phyloP scores from a whole-genome alignment of 2,329 filamentous ascomycete genomes.

The Pyricularia pennisetigena region DNA sequence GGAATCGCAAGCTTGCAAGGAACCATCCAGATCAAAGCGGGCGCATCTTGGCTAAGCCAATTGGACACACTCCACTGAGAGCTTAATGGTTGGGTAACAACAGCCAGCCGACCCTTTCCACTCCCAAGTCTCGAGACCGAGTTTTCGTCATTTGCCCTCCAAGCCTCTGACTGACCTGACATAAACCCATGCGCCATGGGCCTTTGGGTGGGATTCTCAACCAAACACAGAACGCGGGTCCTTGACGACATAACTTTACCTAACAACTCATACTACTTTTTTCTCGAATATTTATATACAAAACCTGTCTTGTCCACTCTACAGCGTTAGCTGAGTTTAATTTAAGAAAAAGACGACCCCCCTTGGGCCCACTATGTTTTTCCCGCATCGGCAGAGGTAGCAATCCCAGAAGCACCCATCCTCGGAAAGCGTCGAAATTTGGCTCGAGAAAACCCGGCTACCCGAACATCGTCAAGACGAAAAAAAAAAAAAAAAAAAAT shows the following conservation, averaged over 20 bases:
- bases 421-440: not conserved
- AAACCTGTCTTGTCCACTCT: not conserved
- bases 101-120: not conserved
- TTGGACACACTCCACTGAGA: not conserved
- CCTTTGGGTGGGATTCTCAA: not conserved
- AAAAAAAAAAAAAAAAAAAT: not conserved
- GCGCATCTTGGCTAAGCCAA: not conserved
- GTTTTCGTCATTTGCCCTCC: not conserved
- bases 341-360: not conserved
- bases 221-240: not conserved
- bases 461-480: not conserved
- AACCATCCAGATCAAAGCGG: not conserved
- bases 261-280: not conserved
- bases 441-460: not conserved
- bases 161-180: not conserved
- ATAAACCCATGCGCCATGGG: not conserved
- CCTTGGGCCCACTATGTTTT: conserved; percentile 1
- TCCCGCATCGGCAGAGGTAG: not conserved
- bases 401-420: not conserved
- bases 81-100: not conserved
- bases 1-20: not conserved
- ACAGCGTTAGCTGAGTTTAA: not conserved
- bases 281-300: not conserved
- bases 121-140: not conserved
- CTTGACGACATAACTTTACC: not conserved